phyloP scores from a whole-genome alignment of 805 yeast species.

The Metschnikowia anglica region DNA sequence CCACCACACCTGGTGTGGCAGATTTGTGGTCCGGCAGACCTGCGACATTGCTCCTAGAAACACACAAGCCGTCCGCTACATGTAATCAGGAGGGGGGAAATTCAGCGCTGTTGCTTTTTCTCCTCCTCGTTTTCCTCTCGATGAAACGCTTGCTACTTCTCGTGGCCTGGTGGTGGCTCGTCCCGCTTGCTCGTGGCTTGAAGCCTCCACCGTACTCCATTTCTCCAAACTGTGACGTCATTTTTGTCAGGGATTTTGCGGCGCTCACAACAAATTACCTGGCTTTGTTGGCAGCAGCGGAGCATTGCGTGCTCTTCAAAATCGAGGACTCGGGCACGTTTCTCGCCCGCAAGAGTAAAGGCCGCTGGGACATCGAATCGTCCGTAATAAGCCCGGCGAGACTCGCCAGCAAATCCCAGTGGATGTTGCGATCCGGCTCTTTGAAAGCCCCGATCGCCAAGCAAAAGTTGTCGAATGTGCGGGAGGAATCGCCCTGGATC shows the following conservation, averaged over 20 bases:
- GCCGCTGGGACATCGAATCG: slow-evolving; percentile 11
- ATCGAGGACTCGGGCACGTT: slow-evolving; percentile 10
- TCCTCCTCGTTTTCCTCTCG: not conserved
- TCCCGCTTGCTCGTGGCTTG: not conserved
- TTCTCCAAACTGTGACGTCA: slow-evolving; percentile 6
- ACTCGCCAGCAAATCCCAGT: not conserved
- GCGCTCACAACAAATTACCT: slow-evolving; percentile 5
- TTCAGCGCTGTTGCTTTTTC: too few relatives aligned
- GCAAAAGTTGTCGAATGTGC: not conserved
- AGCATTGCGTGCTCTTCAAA: slow-evolving; percentile 7
- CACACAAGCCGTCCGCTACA: too few relatives aligned
- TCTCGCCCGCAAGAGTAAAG: slow-evolving; percentile 8
- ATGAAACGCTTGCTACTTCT: not conserved
- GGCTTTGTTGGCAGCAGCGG: not conserved
- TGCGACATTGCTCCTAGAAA: too few relatives aligned
- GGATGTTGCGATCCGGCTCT: not conserved
- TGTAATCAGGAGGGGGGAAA: too few relatives aligned
- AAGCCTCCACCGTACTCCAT: slow-evolving; percentile 1
- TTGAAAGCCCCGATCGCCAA: not conserved
- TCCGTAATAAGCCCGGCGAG: slow-evolving; percentile 5
- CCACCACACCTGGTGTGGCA: too few relatives aligned
- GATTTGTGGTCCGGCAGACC: too few relatives aligned
- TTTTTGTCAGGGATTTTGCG: slow-evolving; percentile 1
- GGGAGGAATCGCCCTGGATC: slow-evolving; percentile 3
- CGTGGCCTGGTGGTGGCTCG: not conserved